Base-by-base conservation (phyloP, 2,329 filamentous ascomycete species). In the Akanthomyces uredinophilus region DNA sequence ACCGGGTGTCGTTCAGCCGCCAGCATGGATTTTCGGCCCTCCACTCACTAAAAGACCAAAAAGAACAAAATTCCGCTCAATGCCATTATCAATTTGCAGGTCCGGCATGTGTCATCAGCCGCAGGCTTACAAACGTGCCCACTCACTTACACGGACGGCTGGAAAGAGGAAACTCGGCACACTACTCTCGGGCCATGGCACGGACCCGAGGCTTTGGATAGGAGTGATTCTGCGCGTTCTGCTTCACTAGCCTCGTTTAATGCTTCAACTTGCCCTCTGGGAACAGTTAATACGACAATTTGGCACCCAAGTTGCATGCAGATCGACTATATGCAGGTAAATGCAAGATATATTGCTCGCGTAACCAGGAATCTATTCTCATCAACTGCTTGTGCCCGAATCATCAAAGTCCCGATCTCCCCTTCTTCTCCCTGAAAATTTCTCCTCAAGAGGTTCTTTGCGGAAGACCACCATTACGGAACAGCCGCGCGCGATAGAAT, bases 401-500 rank as follows among this genome's bases (percentile, higher is more conserved):
- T 35, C 32, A 8, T 35, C 6, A 35, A 11, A 35, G 2, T 10
- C 11, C 27, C 4, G 6, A 4, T 2, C 10, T 35, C 10, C 32
- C 32, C 7, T 35, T n/a, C 22, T 46, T 43, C 18, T 11, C 27
- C 27, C 27, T 29, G 27, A 5, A 7, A 16, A 20, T 18, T 22
- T 22, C 6, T 5, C 6, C 32, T 56, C 3, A 14, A 7, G 14
- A 16, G 1, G 8, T 10, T n/a, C 8, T 6, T 16, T 13, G 29
- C 16, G 8, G 2, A 41, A 41, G 13, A 41, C 18, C n/a, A 20
- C 22, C 22, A 20, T n/a, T 20, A 6, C 29, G 43, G 39, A 44
- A 50, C 55, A 41, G 13, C 37, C 56, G 56, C 56, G 56, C 56
- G 56, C 44, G 46, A 50, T 29, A 18, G 35, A 7, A n/a, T 43